These are phyloP conservation scores for Epichloe brachyelytri DNA, from an alignment of 2,329 filamentous ascomycete genomes.

Conservation along the genomic window DNA sequence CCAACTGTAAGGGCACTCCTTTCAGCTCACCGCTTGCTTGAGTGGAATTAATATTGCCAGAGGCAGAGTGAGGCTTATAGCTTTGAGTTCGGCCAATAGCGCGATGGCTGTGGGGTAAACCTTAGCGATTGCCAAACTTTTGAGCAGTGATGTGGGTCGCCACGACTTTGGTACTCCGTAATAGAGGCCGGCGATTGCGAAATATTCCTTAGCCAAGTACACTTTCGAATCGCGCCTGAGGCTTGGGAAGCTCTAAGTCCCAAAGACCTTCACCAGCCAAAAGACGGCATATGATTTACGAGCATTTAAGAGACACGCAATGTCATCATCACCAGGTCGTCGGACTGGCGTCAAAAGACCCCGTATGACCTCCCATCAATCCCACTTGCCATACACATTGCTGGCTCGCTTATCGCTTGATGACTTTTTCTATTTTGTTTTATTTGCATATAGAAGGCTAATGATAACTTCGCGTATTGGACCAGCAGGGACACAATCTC, in stretches of 20 bases:
- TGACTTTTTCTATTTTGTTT: background rate
- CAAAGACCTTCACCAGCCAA: too few species aligned
- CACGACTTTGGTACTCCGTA: background rate
- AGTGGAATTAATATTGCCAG: background rate
- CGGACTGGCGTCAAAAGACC: constrained; percentile 30
- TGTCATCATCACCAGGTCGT: constrained; percentile 29
- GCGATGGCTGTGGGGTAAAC: background rate
- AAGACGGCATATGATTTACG: background rate
- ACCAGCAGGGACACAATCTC: constrained; percentile 70
- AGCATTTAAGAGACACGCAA: constrained; percentile 8
- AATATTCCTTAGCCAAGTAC: background rate
- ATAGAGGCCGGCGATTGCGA: background rate
- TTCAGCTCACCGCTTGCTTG: background rate
- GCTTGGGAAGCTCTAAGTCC: background rate
- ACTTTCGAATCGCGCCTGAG: background rate
- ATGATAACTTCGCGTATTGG: background rate
- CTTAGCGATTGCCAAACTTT: background rate
- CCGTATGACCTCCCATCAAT: constrained; percentile 20
- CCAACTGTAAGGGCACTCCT: background rate
- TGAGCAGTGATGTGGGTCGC: background rate
- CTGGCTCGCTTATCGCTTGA: background rate
- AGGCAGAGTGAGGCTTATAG: background rate
- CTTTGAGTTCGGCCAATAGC: background rate
- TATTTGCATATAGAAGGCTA: background rate
- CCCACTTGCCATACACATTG: background rate